These are phyloP conservation scores for Verbascum thapsus DNA, from an alignment of 257 asterid genomes.

Conservation along the genomic window DNA sequence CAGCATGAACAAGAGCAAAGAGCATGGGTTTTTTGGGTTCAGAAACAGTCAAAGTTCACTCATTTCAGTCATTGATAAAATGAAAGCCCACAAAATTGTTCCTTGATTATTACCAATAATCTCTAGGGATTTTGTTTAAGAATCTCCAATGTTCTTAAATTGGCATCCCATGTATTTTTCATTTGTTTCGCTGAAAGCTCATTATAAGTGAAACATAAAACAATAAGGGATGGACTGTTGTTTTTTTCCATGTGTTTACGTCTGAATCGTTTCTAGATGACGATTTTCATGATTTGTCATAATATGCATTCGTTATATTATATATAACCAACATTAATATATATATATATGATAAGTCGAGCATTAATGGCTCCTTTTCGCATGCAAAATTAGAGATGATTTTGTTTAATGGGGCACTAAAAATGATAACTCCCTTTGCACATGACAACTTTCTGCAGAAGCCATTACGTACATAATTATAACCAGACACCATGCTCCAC, in stretches of 20 bases:
- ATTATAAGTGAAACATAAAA: too few species aligned
- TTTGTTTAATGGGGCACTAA: background rate
- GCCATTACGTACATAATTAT: constrained; percentile 27
- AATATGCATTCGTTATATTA: too few species aligned
- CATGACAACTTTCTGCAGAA: constrained; percentile 24
- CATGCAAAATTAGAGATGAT: constrained; percentile 14
- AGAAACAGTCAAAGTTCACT: constrained; percentile 37
- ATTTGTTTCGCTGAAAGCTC: too few species aligned
- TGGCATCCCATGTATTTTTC: too few species aligned
- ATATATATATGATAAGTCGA: too few species aligned
- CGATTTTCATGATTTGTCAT: too few species aligned
- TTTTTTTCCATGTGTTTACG: too few species aligned
- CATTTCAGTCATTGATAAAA: constrained; percentile 35
- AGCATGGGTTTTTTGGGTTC: constrained; percentile 43
- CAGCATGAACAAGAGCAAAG: constrained; percentile 46
- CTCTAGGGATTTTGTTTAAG: too few species aligned
- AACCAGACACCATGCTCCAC: constrained; percentile 33
- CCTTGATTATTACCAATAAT: constrained; percentile 35
- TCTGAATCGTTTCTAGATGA: too few species aligned
- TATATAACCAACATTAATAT: too few species aligned
- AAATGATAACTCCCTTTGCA: background rate
- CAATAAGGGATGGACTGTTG: too few species aligned
- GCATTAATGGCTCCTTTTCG: constrained; percentile 30
- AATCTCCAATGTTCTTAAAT: too few species aligned
- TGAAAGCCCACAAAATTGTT: constrained; percentile 42